Base-by-base conservation (phyloP, 805 yeast species). In the Lipomyces orientalis region DNA sequence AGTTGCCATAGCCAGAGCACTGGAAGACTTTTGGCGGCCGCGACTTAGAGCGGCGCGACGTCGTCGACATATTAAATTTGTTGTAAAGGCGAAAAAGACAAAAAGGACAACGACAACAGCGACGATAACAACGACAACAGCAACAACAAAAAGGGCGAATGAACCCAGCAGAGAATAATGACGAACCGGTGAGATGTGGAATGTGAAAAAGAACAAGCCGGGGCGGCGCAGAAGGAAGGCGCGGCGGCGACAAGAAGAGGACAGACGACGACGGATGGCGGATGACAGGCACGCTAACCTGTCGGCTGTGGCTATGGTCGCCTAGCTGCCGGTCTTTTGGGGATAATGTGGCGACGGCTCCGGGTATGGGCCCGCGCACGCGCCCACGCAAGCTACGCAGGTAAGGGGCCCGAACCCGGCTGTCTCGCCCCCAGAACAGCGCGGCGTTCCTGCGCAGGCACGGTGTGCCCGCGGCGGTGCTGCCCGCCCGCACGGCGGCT, bases 1-100 rank as follows among this genome's bases (percentile, higher is more conserved):
- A 93, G 72, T 89, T 93, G 25, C 91, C 91, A 76, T 85, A 93
- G 2, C 97, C 97, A 0, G 89, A 81, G 78, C 98, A 93, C 75
- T 88, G 93, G 79, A 93, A 93, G 29, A 90, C 85, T 68, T 81
- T 81, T 10, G 81, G 80, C 67, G 78, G 73, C 73, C 76, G 77
- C 39, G 78, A 67, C 58, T 73, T 73, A 12, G 76, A 25, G 39
- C 71, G 54, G 35, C 69, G 68, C 49, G 65, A 10, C 34, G 70
- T 34, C 54, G 46, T 29, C 59, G 64, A 16, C 29, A 33, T 16
- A 54, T 37, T n/a, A n/a, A n/a, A n/a, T n/a, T n/a, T 54, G 56
- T 25, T 25, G 29, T n/a, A n/a, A n/a, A 34, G 16, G 14, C 29
- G 39, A 52, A n/a, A 58, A 34, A 14, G 64, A 39, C 12, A n/a